These are phyloP conservation scores for Starmerella apicola DNA, from an alignment of 805 yeast genomes.

Conservation along the genomic window DNA sequence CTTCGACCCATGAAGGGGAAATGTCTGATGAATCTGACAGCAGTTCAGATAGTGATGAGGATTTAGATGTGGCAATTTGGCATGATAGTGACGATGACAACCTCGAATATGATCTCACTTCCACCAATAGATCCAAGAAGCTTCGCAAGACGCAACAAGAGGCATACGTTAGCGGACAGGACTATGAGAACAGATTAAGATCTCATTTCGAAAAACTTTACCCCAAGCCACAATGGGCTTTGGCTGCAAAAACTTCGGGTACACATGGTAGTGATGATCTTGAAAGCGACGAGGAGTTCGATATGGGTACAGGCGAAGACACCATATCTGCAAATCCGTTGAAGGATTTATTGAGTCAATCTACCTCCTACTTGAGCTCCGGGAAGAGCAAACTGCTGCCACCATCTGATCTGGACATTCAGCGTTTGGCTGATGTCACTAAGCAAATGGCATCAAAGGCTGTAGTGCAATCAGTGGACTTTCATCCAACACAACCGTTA, in stretches of 20 bases:
- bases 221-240: slow-evolving; percentile 81
- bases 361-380: slow-evolving; percentile 22
- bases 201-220: slow-evolving; percentile 60
- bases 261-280: slow-evolving; percentile 16
- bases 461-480: slow-evolving; percentile 72
- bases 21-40: slow-evolving; percentile 26
- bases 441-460: slow-evolving; percentile 53
- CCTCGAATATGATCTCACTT: slow-evolving; percentile 44
- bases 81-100: slow-evolving; percentile 82
- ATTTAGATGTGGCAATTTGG: slow-evolving; percentile 39
- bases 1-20: slow-evolving; percentile 23
- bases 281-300: slow-evolving; percentile 17
- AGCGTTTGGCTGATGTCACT: slow-evolving; percentile 82
- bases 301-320: slow-evolving; percentile 3
- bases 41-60: slow-evolving; percentile 18
- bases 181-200: slow-evolving; percentile 52
- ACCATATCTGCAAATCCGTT: slow-evolving; percentile 24
- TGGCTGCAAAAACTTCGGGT: slow-evolving; percentile 26
- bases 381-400: slow-evolving; percentile 44
- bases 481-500: slow-evolving; percentile 77
- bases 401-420: slow-evolving; percentile 56
- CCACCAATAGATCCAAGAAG: slow-evolving; percentile 53
- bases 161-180: slow-evolving; percentile 40
- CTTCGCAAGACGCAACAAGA: slow-evolving; percentile 53
- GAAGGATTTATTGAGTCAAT: slow-evolving; percentile 24